Base-by-base conservation (phyloP, 306 rosid genomes). In the Cucumis hystrix region DNA sequence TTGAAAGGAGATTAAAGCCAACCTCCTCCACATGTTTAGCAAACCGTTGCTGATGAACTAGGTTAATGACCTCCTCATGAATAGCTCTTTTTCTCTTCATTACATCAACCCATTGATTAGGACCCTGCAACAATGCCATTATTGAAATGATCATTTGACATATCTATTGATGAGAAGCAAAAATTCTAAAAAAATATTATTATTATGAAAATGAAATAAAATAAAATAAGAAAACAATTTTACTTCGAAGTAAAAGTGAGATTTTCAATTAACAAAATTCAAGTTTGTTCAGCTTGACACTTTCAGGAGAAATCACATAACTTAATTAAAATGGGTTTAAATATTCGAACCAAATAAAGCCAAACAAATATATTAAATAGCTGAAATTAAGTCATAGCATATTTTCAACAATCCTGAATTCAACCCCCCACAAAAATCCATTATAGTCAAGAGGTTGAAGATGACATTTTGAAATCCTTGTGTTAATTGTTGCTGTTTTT, bases 81-180 rank as follows among this genome's bases (percentile, higher is more conserved):
- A 92, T 68, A 37, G 87, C 97, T 94, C 98, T 89, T 83, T 91
- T 94, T 77, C 83, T 88, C 91, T 88, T 94, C 98, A 94, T 94
- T 82, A 94, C 95, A 83, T 92, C 97, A 74, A 85, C 90, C 98
- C 93, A 90, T 72, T 88, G 91, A 60, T 88, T 71, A 83, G 94
- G 79, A 49, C 96, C 95, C 97, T 94, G 86, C 63, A 84, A 75
- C 77, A 49, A 73, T 80, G 80, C 79, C 80, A 59, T 41, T 73
- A 49, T 72, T 58, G 59, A 75, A 74, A 30, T n/a, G 77, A 73
- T 84, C 47, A 77, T 63, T 74, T 14, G n/a, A 41, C 55, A 16
- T 0, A 12, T 23, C 18, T 16, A 68, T 12, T 18, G 6, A 68
- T 7, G 56, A 68, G 56, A 18, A 41, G 72, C 25, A 65, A 43